phyloP scores from a whole-genome alignment of 2,329 filamentous ascomycete species.

The Lecanicillium sp. region DNA sequence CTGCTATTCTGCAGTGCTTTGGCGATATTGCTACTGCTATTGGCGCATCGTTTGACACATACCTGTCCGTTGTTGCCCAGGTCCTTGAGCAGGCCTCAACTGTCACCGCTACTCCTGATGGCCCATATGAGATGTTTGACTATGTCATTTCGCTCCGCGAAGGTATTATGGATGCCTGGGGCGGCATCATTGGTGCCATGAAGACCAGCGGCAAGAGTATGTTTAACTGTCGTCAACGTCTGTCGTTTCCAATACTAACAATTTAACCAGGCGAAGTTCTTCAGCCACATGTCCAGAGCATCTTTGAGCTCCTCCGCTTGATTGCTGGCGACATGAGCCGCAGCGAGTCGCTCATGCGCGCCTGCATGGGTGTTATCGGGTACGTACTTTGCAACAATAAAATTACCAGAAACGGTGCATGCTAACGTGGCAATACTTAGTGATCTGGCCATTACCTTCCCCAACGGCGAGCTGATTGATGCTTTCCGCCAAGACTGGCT shows the following conservation, averaged over 20 bases:
- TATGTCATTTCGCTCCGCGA: slow-evolving; percentile 93
- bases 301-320: slow-evolving; percentile 78
- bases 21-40: slow-evolving; percentile 97
- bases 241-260: slow-evolving; percentile 17
- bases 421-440: slow-evolving; percentile 45
- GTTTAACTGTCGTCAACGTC: too few relatives aligned
- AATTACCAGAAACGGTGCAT: too few relatives aligned
- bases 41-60: slow-evolving; percentile 83
- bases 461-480: slow-evolving; percentile 75
- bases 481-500: slow-evolving; percentile 91
- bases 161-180: slow-evolving; percentile 99
- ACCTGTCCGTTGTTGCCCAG: slow-evolving; percentile 84
- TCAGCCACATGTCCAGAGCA: slow-evolving; percentile 70
- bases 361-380: slow-evolving; percentile 97
- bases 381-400: too few relatives aligned
- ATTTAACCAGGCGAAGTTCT: slow-evolving; percentile 55
- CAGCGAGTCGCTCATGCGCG: slow-evolving; percentile 83
- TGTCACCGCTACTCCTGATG: slow-evolving; percentile 71
- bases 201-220: slow-evolving; percentile 71
- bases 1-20: slow-evolving; percentile 94
- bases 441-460: slow-evolving; percentile 90
- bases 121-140: slow-evolving; percentile 91
- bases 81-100: slow-evolving; percentile 88
- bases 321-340: slow-evolving; percentile 79
- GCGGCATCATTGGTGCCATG: slow-evolving; percentile 92